Conservation (phyloP, 2,329 filamentous ascomycete genomes). For the Arthrinium puccinioides region DNA sequence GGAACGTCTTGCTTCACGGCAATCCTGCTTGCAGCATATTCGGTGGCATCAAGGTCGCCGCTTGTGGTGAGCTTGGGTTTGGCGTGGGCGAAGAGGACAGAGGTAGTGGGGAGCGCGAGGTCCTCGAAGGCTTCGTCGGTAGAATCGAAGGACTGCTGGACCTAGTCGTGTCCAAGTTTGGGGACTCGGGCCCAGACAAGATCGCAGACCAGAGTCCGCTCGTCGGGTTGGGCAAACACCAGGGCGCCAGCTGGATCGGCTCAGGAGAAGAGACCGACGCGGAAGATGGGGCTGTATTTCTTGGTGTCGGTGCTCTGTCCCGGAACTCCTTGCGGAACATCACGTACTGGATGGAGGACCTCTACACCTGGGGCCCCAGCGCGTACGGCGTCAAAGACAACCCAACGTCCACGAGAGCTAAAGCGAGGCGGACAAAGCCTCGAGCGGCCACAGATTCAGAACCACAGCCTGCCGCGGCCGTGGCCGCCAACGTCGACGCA, state of each 20-base stretch:
- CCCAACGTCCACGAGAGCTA: conserved; percentile 57
- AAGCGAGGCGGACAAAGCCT: conserved; percentile 29
- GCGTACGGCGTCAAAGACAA: conserved; percentile 82
- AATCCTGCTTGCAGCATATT: conserved; percentile 78
- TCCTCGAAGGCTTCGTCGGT: conserved; percentile 78
- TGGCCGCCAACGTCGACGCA: neutral
- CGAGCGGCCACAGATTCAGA: neutral
- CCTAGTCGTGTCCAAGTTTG: conserved; percentile 80
- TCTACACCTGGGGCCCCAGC: conserved; percentile 76
- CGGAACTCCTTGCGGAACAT: conserved; percentile 64
- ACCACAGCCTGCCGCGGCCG: conserved; percentile 5
- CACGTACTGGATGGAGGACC: conserved; percentile 79
- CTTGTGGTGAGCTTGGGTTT: conserved; percentile 83
- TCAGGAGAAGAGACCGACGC: conserved; percentile 58
- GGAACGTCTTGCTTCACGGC: conserved; percentile 86
- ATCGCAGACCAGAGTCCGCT: conserved; percentile 14
- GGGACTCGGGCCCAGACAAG: conserved; percentile 27
- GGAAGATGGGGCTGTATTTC: conserved; percentile 80
- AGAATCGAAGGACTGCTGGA: conserved; percentile 82
- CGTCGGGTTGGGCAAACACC: conserved; percentile 8
- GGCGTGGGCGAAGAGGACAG: conserved; percentile 94
- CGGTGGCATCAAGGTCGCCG: conserved; percentile 78
- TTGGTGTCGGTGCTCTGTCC: conserved; percentile 69
- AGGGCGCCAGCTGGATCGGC: conserved; percentile 62
- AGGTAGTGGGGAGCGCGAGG: conserved; percentile 87